Conservation (phyloP, 225 moss, liverwort and hornwort genomes). For the Bryum argenteum region DNA sequence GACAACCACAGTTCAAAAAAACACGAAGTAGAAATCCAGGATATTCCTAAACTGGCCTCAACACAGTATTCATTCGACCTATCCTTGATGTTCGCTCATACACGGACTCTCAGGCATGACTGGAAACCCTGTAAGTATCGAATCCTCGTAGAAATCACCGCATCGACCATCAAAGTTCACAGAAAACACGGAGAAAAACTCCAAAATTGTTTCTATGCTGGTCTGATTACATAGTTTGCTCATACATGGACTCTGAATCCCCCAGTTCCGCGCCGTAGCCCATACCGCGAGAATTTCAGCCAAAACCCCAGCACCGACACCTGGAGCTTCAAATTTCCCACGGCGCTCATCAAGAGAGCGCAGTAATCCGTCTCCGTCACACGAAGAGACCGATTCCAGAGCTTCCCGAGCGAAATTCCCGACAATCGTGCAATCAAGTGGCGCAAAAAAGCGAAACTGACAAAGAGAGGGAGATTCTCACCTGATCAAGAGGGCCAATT, state of each 20-base stretch:
- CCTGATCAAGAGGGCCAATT: constrained; percentile 13
- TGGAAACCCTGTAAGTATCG: no score
- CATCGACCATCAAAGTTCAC: constrained; percentile 16
- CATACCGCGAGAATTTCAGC: constrained; percentile 11
- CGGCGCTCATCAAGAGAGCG: background rate
- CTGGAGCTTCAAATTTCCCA: background rate
- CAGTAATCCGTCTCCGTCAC: constrained; percentile 8
- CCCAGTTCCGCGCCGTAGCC: constrained; percentile 8
- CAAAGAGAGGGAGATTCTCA: background rate
- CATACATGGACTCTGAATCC: background rate
- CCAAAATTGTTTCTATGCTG: background rate
- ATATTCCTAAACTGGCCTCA: no score
- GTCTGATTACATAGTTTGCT: background rate
- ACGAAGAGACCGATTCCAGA: background rate
- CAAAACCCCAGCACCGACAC: constrained; percentile 28
- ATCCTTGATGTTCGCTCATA: no score
- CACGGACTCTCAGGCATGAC: no score
- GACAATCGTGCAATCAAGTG: background rate
- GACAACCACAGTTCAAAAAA: background rate
- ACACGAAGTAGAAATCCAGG: no score
- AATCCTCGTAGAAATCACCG: background rate
- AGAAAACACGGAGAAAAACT: background rate
- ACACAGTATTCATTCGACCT: no score
- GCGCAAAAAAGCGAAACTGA: background rate
- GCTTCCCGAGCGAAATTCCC: constrained; percentile 9